Evolutionary conservation across 805 yeast genomes (phyloP).

Genomic region (Starmerella bombicola): DNA sequence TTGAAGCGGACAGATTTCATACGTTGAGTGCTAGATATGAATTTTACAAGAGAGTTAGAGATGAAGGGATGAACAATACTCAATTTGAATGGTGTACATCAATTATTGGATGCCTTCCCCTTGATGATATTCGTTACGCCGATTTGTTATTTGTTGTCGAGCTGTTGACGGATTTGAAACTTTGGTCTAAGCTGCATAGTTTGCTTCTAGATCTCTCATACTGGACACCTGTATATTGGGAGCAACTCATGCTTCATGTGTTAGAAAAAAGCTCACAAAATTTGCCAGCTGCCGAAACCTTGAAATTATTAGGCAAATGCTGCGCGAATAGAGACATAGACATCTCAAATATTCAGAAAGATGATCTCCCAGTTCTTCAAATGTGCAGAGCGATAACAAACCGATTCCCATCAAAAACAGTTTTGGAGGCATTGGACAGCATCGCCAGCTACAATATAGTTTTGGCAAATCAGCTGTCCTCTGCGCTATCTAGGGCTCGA

Average conservation of each 20-base stretch:
- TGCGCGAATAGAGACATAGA: background rate
- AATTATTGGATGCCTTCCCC: slow-evolving; percentile 11
- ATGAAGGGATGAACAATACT: background rate
- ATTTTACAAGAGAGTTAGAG: slow-evolving; percentile 4
- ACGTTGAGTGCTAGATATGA: slow-evolving; percentile 3
- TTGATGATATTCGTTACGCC: slow-evolving; percentile 1
- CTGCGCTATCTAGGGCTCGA: slow-evolving; percentile 7
- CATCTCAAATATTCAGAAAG: background rate
- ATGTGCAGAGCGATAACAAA: background rate
- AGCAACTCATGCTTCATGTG: slow-evolving; percentile 1
- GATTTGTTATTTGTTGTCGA: slow-evolving; percentile 18
- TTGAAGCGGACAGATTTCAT: background rate
- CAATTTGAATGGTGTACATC: slow-evolving; percentile 6
- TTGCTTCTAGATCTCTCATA: slow-evolving; percentile 11
- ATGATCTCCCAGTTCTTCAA: slow-evolving; percentile 4
- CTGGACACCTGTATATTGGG: slow-evolving; percentile 13
- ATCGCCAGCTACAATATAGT: background rate
- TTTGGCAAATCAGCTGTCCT: slow-evolving; percentile 4
- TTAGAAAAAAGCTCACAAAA: background rate
- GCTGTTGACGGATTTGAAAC: slow-evolving; percentile 3
- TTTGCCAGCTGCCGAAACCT: too few species aligned
- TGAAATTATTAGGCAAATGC: background rate
- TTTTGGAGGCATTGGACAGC: slow-evolving; percentile 1
- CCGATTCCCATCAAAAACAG: background rate
- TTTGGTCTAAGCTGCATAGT: slow-evolving; percentile 1